phyloP scores from a whole-genome alignment of 106 monocot species.

The Gastrodia elata region DNA sequence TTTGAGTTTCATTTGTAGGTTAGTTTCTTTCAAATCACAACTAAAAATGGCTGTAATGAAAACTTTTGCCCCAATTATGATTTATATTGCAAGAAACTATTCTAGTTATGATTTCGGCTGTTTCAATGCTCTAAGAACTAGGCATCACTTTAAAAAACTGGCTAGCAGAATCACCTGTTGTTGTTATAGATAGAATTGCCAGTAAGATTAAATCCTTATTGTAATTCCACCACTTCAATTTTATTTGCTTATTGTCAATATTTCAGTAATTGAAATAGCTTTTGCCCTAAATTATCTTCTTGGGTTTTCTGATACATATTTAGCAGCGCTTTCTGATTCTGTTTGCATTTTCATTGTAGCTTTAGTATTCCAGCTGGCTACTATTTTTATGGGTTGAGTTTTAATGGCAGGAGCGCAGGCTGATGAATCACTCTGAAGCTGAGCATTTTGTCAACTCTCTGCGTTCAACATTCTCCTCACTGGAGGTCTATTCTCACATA shows the following conservation, averaged over 20 bases:
- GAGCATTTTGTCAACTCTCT: conserved; percentile 67
- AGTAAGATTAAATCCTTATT: neutral
- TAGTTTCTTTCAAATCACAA: neutral
- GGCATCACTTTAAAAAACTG: neutral
- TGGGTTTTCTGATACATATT: neutral
- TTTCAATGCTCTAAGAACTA: neutral
- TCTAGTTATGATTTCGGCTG: neutral
- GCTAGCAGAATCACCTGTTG: neutral
- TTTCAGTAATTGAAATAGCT: neutral
- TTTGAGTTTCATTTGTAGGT: neutral
- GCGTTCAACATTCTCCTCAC: conserved; percentile 62
- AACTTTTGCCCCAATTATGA: neutral
- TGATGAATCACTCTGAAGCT: conserved; percentile 60
- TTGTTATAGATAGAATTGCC: no score
- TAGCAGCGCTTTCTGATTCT: neutral
- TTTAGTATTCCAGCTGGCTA: neutral
- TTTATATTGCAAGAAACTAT: neutral
- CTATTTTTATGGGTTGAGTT: neutral
- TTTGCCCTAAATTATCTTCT: neutral
- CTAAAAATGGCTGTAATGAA: neutral
- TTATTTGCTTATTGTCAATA: neutral
- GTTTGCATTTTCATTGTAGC: neutral
- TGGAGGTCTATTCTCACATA: conserved; percentile 53
- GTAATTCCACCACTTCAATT: neutral
- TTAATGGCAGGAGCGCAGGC: conserved; percentile 64